These are phyloP conservation scores for Dactylellina haptotyla DNA, from an alignment of 2,329 filamentous ascomycete genomes.

Conservation along the genomic window DNA sequence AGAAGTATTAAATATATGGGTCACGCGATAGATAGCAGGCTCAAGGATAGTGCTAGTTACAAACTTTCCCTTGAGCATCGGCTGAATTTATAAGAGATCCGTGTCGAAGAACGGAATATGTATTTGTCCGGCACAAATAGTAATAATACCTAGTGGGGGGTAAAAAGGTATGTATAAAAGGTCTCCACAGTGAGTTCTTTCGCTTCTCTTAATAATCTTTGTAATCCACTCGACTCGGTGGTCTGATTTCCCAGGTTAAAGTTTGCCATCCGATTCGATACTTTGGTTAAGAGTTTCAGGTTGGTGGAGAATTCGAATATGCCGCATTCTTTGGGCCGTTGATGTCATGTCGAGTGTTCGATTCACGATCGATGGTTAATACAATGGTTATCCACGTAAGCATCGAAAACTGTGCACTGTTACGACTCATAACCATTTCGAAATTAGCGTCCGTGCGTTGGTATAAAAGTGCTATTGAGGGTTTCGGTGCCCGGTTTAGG, in stretches of 20 bases:
- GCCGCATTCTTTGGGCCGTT: slow-evolving; percentile 42
- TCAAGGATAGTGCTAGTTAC: too few relatives aligned
- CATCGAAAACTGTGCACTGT: too few relatives aligned
- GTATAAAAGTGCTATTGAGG: not conserved
- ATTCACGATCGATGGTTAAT: not conserved
- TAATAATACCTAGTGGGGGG: too few relatives aligned
- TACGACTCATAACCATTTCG: not conserved
- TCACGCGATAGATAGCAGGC: slow-evolving; percentile 12
- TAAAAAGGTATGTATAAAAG: too few relatives aligned
- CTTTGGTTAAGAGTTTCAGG: slow-evolving; percentile 49
- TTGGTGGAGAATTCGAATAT: slow-evolving; percentile 29
- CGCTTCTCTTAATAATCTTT: not conserved
- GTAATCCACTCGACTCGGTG: slow-evolving; percentile 8
- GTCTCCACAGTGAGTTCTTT: not conserved
- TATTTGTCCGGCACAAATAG: too few relatives aligned
- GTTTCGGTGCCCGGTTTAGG: not conserved
- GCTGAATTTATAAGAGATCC: slow-evolving; percentile 12
- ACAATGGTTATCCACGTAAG: too few relatives aligned
- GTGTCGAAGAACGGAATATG: too few relatives aligned
- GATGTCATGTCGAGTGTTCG: slow-evolving; percentile 40
- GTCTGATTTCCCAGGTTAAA: too few relatives aligned
- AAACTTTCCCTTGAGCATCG: slow-evolving; percentile 17
- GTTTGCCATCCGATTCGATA: too few relatives aligned
- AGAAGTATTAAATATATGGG: slow-evolving; percentile 30
- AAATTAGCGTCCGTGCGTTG: slow-evolving; percentile 11